A percentile compares a stretch with the other conserved stretches of the same genome.
phyloP scores from a whole-genome alignment of 2,329 filamentous ascomycete genomes.

The Thelonectria rubi region DNA sequence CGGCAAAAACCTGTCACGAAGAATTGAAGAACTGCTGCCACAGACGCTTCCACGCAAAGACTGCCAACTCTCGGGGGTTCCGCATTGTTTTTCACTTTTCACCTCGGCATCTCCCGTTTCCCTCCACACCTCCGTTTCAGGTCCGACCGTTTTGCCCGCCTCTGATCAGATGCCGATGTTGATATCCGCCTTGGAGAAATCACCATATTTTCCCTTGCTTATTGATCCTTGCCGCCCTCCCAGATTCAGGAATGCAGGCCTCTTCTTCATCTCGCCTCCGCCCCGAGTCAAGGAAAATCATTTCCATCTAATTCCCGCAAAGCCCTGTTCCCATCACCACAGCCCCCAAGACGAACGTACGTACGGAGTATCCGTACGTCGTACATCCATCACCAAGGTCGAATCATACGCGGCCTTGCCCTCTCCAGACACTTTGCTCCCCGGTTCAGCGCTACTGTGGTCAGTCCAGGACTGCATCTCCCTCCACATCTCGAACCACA shows the following conservation, averaged over 20 bases:
- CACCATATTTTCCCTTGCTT: constrained; percentile 6
- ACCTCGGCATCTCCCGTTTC: neutral
- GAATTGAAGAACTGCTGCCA: neutral
- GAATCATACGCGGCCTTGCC: no score
- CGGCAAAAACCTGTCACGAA: neutral
- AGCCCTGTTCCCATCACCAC: constrained; percentile 4
- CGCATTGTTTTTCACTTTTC: neutral
- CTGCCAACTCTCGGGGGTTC: neutral
- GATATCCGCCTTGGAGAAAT: constrained; percentile 12
- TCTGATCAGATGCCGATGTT: constrained; percentile 2
- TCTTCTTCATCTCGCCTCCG: neutral
- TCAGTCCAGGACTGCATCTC: neutral
- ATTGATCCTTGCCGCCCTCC: neutral
- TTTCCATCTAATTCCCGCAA: constrained; percentile 24
- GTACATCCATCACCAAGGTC: no score
- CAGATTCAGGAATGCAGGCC: neutral
- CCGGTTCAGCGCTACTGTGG: neutral
- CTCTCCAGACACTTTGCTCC: neutral
- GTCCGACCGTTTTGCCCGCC: no score
- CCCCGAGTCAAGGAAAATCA: constrained; percentile 11
- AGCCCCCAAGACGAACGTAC: neutral
- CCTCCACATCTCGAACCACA: constrained; percentile 9
- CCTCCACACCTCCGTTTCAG: neutral
- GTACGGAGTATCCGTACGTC: no score
- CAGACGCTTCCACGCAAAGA: no score